phyloP scores from a whole-genome alignment of 2,329 filamentous ascomycete genomes.

The Penicillium sp. region DNA sequence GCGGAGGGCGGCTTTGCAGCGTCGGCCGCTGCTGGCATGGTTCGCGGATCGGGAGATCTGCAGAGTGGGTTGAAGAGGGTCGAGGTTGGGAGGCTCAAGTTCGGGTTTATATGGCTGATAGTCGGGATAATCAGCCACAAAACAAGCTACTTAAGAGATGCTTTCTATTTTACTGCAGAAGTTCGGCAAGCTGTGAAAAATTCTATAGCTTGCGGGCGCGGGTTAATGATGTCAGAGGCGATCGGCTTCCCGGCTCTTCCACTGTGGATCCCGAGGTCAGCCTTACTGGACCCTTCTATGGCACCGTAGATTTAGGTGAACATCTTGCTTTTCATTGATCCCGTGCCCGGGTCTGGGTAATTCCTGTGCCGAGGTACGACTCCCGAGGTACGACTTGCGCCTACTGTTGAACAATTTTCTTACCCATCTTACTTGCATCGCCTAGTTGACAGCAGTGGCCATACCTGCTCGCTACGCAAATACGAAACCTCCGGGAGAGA shows the following conservation, averaged over 20 bases:
- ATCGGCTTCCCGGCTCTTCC: constrained; percentile 3
- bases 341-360: too few species aligned
- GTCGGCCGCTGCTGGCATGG: constrained; percentile 1
- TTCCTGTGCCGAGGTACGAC: background rate
- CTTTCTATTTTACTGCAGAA: background rate
- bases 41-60: background rate
- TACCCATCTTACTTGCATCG: constrained; percentile 16
- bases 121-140: background rate
- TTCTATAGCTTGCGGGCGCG: background rate
- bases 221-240: constrained; percentile 6
- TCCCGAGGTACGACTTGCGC: background rate
- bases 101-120: background rate
- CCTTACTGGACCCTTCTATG: background rate
- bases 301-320: background rate
- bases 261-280: background rate
- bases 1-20: background rate
- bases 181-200: background rate
- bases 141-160: background rate
- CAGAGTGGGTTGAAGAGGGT: background rate
- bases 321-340: background rate
- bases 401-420: too few species aligned
- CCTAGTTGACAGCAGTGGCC: too few species aligned
- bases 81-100: background rate
- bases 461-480: too few species aligned
- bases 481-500: too few species aligned